Evolutionary conservation across 495 filamentous ascomycete species (phyloP).

Genomic region (Neurospora sp.): DNA sequence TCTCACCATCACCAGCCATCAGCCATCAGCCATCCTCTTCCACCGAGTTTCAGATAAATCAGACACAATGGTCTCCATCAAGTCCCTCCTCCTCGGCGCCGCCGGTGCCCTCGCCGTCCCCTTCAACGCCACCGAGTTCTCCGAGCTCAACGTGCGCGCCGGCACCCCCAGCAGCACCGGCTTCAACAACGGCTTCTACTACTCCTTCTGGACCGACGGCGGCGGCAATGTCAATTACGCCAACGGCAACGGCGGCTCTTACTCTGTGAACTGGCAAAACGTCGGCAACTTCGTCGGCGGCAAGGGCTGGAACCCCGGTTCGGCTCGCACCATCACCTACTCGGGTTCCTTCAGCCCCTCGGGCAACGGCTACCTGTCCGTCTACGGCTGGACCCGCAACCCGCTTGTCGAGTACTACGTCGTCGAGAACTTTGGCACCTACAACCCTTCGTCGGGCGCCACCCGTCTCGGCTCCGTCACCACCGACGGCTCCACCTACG

Average conservation of each 20-base stretch:
- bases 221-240: conserved; percentile 43
- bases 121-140: conserved; percentile 8
- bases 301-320: conserved; percentile 51
- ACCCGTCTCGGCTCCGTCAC: conserved; percentile 43
- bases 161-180: conserved; percentile 28
- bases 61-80: conserved; percentile 13
- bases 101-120: conserved; percentile 5
- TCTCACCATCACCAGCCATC: neutral
- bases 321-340: conserved; percentile 24
- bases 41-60: neutral
- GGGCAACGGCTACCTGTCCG: conserved; percentile 45
- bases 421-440: conserved; percentile 43
- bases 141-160: conserved; percentile 23
- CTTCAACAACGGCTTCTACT: conserved; percentile 48
- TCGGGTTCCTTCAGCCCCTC: conserved; percentile 38
- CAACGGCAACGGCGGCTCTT: conserved; percentile 41
- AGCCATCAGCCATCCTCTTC: neutral
- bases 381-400: conserved; percentile 50
- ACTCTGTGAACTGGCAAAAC: conserved; percentile 43
- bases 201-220: conserved; percentile 52
- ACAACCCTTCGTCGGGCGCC: conserved; percentile 42
- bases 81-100: conserved; percentile 7
- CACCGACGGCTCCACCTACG: conserved; percentile 52
- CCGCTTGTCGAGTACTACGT: conserved; percentile 55
- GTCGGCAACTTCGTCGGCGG: conserved; percentile 50